phyloP scores from a whole-genome alignment of 441 rosid species.

The Eutrema salsugineum region DNA sequence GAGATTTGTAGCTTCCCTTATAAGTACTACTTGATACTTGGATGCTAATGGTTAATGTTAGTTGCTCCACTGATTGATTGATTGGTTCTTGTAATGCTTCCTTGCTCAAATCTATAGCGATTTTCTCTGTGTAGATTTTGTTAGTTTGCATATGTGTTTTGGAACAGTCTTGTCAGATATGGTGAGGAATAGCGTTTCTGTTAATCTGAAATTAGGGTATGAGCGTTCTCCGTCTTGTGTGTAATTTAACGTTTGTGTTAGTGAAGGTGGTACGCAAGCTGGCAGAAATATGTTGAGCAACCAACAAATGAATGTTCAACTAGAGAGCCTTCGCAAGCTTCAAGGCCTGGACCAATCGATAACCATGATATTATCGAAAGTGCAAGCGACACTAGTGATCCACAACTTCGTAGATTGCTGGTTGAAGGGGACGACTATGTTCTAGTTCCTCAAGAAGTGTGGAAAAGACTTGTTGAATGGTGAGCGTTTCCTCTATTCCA shows the following conservation, averaged over 20 bases:
- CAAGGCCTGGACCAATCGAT: conserved; percentile 82
- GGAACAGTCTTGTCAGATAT: neutral
- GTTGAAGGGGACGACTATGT: conserved; percentile 70
- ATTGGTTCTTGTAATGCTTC: neutral
- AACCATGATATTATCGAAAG: conserved; percentile 59
- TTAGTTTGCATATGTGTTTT: neutral
- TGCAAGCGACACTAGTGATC: conserved; percentile 36
- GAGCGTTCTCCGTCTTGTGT: neutral
- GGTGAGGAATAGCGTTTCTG: neutral
- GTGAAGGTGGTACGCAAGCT: conserved; percentile 71
- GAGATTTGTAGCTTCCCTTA: neutral
- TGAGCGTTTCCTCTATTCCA: conserved; percentile 25
- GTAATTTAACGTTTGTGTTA: neutral
- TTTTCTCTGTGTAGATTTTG: neutral
- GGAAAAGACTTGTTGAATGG: conserved; percentile 85
- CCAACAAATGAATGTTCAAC: conserved; percentile 23
- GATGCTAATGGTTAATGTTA: neutral
- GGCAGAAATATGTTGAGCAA: conserved; percentile 71
- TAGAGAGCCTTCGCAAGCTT: conserved; percentile 28
- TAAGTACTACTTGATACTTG: neutral
- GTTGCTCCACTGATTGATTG: neutral
- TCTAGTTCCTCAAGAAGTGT: conserved; percentile 68
- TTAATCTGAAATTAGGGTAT: neutral
- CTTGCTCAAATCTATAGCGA: neutral
- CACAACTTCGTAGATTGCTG: conserved; percentile 48